Percentiles rank a stretch among this genome's conserved stretches.
Conservation (phyloP, 768 basidiomycete genomes). For the Auricularia sp. region DNA sequence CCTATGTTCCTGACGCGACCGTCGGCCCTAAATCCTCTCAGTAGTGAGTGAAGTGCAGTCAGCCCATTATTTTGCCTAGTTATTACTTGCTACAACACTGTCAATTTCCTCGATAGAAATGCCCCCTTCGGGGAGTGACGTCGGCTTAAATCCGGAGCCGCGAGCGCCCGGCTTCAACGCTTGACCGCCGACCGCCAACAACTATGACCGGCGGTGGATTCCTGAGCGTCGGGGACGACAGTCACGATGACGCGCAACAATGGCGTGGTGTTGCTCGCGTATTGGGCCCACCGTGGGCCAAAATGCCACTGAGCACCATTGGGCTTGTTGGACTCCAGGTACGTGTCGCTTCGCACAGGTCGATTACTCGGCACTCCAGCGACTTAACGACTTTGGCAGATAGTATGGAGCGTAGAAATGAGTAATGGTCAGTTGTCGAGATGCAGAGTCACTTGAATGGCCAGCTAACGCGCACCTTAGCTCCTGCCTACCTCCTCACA, state of each 20-base stretch:
- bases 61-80: too few relatives aligned
- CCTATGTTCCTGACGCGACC: too few relatives aligned
- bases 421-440: constrained; percentile 50
- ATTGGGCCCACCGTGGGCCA: constrained; percentile 56
- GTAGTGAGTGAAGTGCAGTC: too few relatives aligned
- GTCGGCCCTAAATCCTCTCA: too few relatives aligned
- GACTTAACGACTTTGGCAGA: neutral
- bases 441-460: neutral
- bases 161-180: too few relatives aligned
- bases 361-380: neutral
- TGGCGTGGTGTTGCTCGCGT: constrained; percentile 51
- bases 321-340: constrained; percentile 74
- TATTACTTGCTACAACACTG: too few relatives aligned
- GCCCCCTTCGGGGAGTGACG: too few relatives aligned
- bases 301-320: constrained; percentile 61
- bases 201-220: neutral
- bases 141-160: too few relatives aligned
- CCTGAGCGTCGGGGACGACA: neutral
- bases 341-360: neutral
- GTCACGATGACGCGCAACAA: constrained; percentile 23
- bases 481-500: constrained; percentile 80
- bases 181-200: neutral
- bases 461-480: constrained; percentile 33
- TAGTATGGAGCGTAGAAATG: constrained; percentile 94
- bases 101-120: too few relatives aligned